Percentiles rank a stretch among this genome's conserved stretches.
These are phyloP conservation scores for Curvularia lunata DNA, from an alignment of 2,329 filamentous ascomycete genomes.

Conservation along the genomic window DNA sequence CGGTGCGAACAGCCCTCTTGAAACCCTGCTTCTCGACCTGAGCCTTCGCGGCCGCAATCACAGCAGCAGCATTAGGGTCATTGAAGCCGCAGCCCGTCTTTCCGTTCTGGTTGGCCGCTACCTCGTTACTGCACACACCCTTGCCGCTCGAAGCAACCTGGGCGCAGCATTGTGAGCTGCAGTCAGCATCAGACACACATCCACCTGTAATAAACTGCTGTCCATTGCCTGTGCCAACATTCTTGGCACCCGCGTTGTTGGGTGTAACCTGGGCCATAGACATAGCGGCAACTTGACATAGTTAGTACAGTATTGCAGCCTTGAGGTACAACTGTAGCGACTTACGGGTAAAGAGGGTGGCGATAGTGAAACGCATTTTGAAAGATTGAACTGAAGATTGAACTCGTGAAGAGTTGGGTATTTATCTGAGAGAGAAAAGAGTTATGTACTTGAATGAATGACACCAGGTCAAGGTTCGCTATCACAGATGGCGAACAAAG, in stretches of 20 bases:
- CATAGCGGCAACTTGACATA: constrained; percentile 20
- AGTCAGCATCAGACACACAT: constrained; percentile 39
- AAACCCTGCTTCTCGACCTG: constrained; percentile 41
- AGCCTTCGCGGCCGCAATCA: constrained; percentile 39
- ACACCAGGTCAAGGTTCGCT: constrained; percentile 37
- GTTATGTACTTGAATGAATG: constrained; percentile 29
- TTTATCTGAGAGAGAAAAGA: constrained; percentile 11
- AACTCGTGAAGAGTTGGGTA: background rate
- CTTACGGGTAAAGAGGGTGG: constrained; percentile 23
- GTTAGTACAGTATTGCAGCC: background rate
- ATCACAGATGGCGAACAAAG: constrained; percentile 37
- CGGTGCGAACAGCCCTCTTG: constrained; percentile 30
- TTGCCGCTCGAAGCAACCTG: constrained; percentile 28
- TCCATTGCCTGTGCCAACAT: constrained; percentile 36
- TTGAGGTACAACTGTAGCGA: background rate
- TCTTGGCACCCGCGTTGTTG: constrained; percentile 37
- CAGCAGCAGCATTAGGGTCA: constrained; percentile 36
- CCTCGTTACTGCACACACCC: constrained; percentile 40
- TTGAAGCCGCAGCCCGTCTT: constrained; percentile 42
- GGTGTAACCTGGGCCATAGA: constrained; percentile 30
- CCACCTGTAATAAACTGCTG: constrained; percentile 43
- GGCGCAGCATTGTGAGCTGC: constrained; percentile 36
- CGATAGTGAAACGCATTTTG: constrained; percentile 30
- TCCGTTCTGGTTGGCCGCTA: constrained; percentile 37
- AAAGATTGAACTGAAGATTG: constrained; percentile 7